Evolutionary conservation across 495 filamentous ascomycete species (phyloP).

Genomic region (Cetradonia linearis): DNA sequence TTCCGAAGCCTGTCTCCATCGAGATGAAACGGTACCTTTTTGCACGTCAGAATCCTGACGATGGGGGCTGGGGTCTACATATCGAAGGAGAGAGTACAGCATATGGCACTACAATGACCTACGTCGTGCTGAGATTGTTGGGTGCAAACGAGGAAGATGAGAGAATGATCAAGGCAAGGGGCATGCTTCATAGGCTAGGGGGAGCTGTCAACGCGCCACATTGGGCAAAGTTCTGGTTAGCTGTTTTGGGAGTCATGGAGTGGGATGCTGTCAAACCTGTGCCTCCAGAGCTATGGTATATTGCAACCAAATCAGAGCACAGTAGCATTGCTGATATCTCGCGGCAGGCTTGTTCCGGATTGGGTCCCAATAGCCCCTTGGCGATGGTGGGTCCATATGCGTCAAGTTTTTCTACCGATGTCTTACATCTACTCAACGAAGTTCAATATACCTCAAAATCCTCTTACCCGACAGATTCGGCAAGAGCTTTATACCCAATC

Average conservation of each 20-base stretch:
- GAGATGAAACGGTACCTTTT: constrained; percentile 94
- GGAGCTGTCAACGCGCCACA: constrained; percentile 79
- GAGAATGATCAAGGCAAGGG: constrained; percentile 77
- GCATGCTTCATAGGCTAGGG: constrained; percentile 71
- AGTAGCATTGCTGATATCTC: constrained; percentile 11
- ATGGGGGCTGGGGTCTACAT: constrained; percentile 95
- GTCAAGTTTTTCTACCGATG: constrained; percentile 87
- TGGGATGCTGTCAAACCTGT: constrained; percentile 94
- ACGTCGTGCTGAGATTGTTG: constrained; percentile 72
- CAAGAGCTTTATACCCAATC: constrained; percentile 77
- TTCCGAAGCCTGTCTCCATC: constrained; percentile 67
- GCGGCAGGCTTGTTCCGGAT: constrained; percentile 66
- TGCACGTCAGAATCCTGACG: constrained; percentile 70
- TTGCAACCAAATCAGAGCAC: background rate
- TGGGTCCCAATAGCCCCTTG: constrained; percentile 93
- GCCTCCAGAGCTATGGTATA: constrained; percentile 80
- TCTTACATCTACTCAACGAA: constrained; percentile 75
- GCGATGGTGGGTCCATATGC: constrained; percentile 98
- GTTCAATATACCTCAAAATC: constrained; percentile 60
- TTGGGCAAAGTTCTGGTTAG: constrained; percentile 92
- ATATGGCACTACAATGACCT: constrained; percentile 86
- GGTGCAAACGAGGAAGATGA: constrained; percentile 81
- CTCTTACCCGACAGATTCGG: constrained; percentile 59
- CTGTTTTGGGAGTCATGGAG: constrained; percentile 67
- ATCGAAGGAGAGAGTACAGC: constrained; percentile 91